A percentile compares a stretch with the other conserved stretches of the same genome.
These are phyloP conservation scores for Globisporangium paroecandrum DNA, from an alignment of 352 stramenopile genomes.

Conservation along the genomic window DNA sequence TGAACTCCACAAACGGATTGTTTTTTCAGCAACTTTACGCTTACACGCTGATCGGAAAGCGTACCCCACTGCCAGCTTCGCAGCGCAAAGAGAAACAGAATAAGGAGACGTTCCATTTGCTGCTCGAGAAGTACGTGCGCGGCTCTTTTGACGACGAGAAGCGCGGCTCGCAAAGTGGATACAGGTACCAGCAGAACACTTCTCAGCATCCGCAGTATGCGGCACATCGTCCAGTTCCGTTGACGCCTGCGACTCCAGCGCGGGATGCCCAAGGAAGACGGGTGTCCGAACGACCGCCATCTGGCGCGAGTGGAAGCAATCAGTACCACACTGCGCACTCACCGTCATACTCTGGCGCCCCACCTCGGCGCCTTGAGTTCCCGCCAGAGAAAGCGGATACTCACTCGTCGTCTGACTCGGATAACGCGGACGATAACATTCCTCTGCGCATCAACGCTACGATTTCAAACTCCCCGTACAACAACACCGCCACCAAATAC, in stretches of 20 bases:
- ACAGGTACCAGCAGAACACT: constrained; percentile 11
- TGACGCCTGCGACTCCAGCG: constrained; percentile 6
- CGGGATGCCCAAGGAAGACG: neutral
- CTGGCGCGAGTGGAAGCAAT: neutral
- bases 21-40: constrained; percentile 87
- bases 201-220: constrained; percentile 7
- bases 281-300: constrained; percentile 7
- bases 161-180: constrained; percentile 3
- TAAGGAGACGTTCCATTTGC: constrained; percentile 55
- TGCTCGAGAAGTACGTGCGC: constrained; percentile 67
- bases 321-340: constrained; percentile 11
- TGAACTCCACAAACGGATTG: constrained; percentile 63
- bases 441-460: constrained; percentile 17
- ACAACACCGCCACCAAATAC: constrained; percentile 10
- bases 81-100: constrained; percentile 58
- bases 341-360: neutral
- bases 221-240: constrained; percentile 5
- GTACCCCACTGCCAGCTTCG: constrained; percentile 34
- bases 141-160: constrained; percentile 51
- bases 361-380: constrained; percentile 19
- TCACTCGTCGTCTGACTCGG: constrained; percentile 48
- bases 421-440: constrained; percentile 35
- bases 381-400: constrained; percentile 17
- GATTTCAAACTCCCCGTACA: constrained; percentile 15
- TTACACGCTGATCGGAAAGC: constrained; percentile 72